Base-by-base conservation (phyloP, 2,329 filamentous ascomycete species). In the Lecanicillium sp. region DNA sequence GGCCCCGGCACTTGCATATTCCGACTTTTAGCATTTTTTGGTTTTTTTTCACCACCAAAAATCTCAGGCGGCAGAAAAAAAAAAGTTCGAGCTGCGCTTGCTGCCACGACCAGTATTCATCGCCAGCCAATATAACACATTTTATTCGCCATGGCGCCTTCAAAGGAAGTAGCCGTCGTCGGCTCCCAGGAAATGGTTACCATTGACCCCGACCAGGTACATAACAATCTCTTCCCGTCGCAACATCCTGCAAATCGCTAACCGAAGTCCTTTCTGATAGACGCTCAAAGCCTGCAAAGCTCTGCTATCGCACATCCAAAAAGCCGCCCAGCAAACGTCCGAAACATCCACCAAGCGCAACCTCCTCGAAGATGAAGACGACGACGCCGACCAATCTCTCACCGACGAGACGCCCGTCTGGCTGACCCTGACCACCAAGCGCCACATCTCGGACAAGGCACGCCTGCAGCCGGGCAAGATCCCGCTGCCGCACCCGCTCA, bases 401-500 rank as follows among this genome's bases (percentile, higher is more conserved):
- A 47, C 54, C 15, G 59, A 60, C 37, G 68, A 75, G 43, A 67
- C 63, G 4, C 75, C 76, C 34, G 62, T 82, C 54, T 80, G 74
- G 72, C 65, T 82, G 32, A 77, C 67, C 27, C 58, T 82, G 47
- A 78, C 75, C 37, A 81, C 77, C 45, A 82, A 82, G 65, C 71
- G 71, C 49, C 75, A 81, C 61, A 75, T 81, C 38, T 58, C 64
- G 56, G 84, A 94, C 64, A 82, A 85, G 62, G 78, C 78, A 57
- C 75, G 79, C 40, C 71, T 95, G 49, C 90, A 94, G 70, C 88
- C 89, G 19, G 75, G 76, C 59, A 94, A 90, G 65, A 85, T 95
- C 53, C 52, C 70, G 48, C 69, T 94, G 38, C 85, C 87, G 34
- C 80, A 94, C 62, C 71, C 84, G 9, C 73, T 94, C 45, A 80